Base-by-base conservation (phyloP, 192 early-diverging fungal genomes). In the Ramicandelaber brevisporus region DNA sequence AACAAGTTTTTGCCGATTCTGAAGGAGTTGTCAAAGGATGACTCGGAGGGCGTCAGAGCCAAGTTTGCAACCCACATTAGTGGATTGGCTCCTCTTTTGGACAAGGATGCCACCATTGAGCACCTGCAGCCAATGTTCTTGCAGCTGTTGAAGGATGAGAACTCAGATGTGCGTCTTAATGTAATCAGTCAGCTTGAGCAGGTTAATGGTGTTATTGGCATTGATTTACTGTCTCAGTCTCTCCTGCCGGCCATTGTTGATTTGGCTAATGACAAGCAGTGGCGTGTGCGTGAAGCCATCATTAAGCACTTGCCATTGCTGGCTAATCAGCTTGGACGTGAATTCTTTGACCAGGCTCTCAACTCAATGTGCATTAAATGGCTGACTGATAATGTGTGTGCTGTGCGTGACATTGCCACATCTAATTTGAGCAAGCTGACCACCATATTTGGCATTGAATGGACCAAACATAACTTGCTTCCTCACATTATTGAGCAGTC, bases 191-290 rank as follows among this genome's bases (percentile, higher is more conserved):
- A 92, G 56, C 63, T 99, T 20, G 89, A 99, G 39, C 68, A 70
- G 21, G 87, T 95, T 11, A 93, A 99, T 52, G 60, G 74, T 45
- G 79, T 81, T 26, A 93, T 99, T 43, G 93, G 93, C 27, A 90
- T 99, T 38, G 87, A 99, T 35, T 70, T 86, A 16, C 60, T 99
- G 20, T 95, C 93, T 21, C 89, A 96, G 41, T 86, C 81, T 13
- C 61, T 99, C 26, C 55, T 99, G 32, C 93, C 93, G 5, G 93
- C 93, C 7, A 92, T 99, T 44, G 76, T 99, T 19, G 93, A 96
- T 52, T 63, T 99, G 20, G 88, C 92, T 17, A 89, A 99, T 57
- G 93, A 99, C 54, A 95, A 96, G 62, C 93, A 99, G 49, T 99
- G 93, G 93, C 77, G 93, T 28, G 88, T 95, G 33, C 81, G 93